Percentiles rank a stretch among this genome's conserved stretches.
Evolutionary conservation across 495 filamentous ascomycete genomes (phyloP).

Genomic region (Parathielavia hyrcaniae): DNA sequence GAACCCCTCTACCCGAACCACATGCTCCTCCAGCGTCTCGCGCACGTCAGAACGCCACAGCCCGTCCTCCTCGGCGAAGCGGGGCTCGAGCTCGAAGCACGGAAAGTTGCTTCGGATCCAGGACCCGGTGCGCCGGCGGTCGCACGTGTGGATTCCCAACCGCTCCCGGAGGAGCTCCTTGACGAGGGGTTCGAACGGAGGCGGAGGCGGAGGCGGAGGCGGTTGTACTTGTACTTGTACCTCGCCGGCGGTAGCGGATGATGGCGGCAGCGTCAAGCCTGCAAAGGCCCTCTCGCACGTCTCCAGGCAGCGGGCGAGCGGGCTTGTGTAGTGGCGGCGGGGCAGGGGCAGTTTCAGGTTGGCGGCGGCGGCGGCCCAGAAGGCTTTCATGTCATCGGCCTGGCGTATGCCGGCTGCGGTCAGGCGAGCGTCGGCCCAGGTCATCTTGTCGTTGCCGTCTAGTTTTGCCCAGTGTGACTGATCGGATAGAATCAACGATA

Average conservation of each 20-base stretch:
- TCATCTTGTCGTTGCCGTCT: constrained; percentile 57
- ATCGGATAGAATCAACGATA: background rate
- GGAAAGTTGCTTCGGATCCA: constrained; percentile 57
- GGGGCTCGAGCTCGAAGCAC: constrained; percentile 52
- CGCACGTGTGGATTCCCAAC: constrained; percentile 73
- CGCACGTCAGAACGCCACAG: constrained; percentile 45
- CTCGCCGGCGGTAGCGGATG: background rate
- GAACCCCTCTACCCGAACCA: constrained; percentile 20
- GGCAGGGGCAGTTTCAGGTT: constrained; percentile 56
- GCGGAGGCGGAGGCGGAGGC: no score
- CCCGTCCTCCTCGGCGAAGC: constrained; percentile 57
- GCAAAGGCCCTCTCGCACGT: constrained; percentile 59
- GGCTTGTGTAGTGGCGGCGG: constrained; percentile 61
- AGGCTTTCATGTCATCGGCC: constrained; percentile 54
- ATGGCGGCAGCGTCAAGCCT: constrained; percentile 35
- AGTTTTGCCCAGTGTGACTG: constrained; percentile 60
- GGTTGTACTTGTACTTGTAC: no score
- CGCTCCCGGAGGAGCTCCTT: constrained; percentile 69
- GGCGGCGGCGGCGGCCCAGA: constrained; percentile 54
- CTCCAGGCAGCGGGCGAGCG: constrained; percentile 59
- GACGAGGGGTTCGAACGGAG: constrained; percentile 55
- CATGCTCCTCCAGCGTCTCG: constrained; percentile 31
- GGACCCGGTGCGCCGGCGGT: constrained; percentile 54
- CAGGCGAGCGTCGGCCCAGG: constrained; percentile 66
- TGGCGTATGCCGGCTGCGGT: constrained; percentile 55